Evolutionary conservation across 1,284 basidiomycete species (phyloP), one percentile per base, ranked within the genome.

Genomic region (Leccinum subfulvum): DNA sequence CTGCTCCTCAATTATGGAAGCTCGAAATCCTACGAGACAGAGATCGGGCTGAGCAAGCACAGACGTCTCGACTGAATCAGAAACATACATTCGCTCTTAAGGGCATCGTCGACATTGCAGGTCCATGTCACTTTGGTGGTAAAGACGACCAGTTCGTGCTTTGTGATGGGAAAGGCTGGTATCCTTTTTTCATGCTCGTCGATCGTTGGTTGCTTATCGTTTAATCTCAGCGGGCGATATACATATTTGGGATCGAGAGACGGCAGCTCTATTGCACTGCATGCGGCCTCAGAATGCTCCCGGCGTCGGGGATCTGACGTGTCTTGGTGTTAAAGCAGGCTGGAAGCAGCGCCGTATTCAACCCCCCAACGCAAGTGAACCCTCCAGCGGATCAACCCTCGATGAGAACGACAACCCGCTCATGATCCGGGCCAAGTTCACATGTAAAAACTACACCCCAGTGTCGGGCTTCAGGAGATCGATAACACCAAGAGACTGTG

Each of bases 211-310:
- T 33, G 23, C 63, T 73, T 16, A 65, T 63, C 2, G 9, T 16
- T 33, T 39, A 13, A 37, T 63, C n/a, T 62, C 61, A 91, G 90
- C 82, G 65, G 90, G 91, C 2, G 89, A 91, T 68, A 86, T 92
- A 33, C 87, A 91, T 68, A 89, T 92, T 16, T 92, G 91, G 91
- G 90, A 92, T 69, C 83, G 86, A 62, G 88, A 91, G 74, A 88
- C 88, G 8, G 91, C 83, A 8, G 81, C 84, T 21, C 74, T 89
- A 2, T 76, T 92, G 4, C 88, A 89, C 64, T 82, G 86, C 67
- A 80, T 92, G 62, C 84, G 82, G 23, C 81, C 85, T 35, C 84
- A 86, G 56, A 73, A 62, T 7, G 5, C 54, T 10, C 70, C 67
- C 4, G 68, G 71, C 1, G 82, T 82, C 4, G 88, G 88, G 13